Evolutionary conservation across 75 land plant species (phyloP), one percentile per base, ranked within the genome.

Genomic region (Chamaecyparis obtusa): DNA sequence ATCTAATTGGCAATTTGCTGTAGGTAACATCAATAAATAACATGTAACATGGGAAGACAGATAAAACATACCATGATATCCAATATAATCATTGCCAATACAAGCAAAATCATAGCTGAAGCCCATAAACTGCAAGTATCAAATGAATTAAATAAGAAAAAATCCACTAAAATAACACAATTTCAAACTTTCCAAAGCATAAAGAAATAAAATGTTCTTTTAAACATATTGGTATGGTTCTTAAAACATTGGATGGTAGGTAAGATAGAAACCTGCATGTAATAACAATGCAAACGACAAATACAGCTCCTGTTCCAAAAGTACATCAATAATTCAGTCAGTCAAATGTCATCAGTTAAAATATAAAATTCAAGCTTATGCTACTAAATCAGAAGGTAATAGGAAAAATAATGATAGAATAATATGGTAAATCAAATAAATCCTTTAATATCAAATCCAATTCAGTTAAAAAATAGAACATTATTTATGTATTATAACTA

Each of bases 221-320:
- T 74, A 32, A 74, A 74, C n/a, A n/a, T 15, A 27, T 21, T 64
- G 35, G 27, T 11, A 33, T 32, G 76, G 9, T 81, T 81, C 41
- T 81, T 27, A 11, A 41, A 81, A 41, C 46, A 27, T 2, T 10
- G 46, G 24, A 44, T 44, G 51, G 13, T 35, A 80, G 83, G 83
- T 27, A 86, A 55, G 84, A 64, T 27, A 89, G 90, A 51, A 35
- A 94, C 98, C 95, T 95, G 91, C 92, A 91, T 35, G 98, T 95
- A 85, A 93, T 92, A 30, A 91, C 67, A 48, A 95, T 79, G 79
- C 98, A 98, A 80, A 98, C 99, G 27, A 94, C n/a, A 89, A 98
- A 98, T 3, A 98, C 96, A 43, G 97, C 95, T 85, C 93, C 99
- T 98, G 94, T 64, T 33, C 74, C 80, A 82, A 2, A 0, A 86